Percentiles rank a stretch among this genome's conserved stretches.
phyloP scores from a whole-genome alignment of 805 yeast genomes.

The Wickerhamiella spandovensis region DNA sequence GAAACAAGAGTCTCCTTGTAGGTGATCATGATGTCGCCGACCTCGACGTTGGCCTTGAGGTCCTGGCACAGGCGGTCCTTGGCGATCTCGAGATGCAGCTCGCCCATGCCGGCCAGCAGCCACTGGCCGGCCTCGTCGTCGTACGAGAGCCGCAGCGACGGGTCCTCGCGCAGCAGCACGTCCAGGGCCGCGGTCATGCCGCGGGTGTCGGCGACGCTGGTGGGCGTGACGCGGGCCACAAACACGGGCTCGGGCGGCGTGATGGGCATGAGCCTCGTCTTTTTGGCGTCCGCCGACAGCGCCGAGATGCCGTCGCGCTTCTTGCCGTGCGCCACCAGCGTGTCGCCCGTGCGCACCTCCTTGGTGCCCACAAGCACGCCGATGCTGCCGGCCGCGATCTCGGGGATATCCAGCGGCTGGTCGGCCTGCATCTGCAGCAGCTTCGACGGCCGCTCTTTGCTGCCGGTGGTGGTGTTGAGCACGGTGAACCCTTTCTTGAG shows the following conservation, averaged over 20 bases:
- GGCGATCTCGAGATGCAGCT: constrained; percentile 82
- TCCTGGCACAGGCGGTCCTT: constrained; percentile 66
- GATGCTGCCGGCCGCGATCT: constrained; percentile 64
- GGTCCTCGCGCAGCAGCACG: constrained; percentile 72
- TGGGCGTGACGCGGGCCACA: constrained; percentile 71
- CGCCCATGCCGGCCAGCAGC: constrained; percentile 92
- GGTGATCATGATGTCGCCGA: constrained; percentile 79
- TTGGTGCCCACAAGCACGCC: constrained; percentile 75
- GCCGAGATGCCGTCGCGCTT: constrained; percentile 38
- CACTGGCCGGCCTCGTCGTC: constrained; percentile 85
- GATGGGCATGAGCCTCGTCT: constrained; percentile 56
- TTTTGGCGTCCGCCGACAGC: constrained; percentile 32
- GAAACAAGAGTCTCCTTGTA: constrained; percentile 56
- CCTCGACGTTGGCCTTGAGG: constrained; percentile 64
- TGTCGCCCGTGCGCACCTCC: constrained; percentile 79
- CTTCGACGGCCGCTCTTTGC: constrained; percentile 51
- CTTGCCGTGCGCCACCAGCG: constrained; percentile 50
- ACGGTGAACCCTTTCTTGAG: constrained; percentile 50
- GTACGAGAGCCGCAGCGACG: constrained; percentile 56
- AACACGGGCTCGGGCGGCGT: constrained; percentile 86
- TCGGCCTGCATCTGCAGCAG: constrained; percentile 82
- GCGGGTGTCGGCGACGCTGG: constrained; percentile 65
- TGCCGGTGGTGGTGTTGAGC: constrained; percentile 56
- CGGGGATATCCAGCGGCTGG: constrained; percentile 54
- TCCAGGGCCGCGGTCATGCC: constrained; percentile 58